Base-by-base conservation (phyloP, 1,284 basidiomycete species). In the Tylopilus orsonianus region DNA sequence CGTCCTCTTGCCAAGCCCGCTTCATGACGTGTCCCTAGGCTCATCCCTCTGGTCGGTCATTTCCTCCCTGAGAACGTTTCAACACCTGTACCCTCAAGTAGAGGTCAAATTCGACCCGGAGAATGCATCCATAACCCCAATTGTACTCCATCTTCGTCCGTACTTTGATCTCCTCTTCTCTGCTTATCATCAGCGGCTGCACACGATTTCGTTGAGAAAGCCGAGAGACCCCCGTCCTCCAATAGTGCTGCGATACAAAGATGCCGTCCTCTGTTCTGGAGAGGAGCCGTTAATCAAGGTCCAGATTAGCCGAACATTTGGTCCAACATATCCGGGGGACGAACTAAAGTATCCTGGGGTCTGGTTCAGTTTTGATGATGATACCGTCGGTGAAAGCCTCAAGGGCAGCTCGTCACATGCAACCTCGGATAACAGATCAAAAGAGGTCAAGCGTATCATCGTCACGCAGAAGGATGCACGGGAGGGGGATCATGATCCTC, bases 81-180 rank as follows among this genome's bases (percentile, higher is more conserved):
- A 80, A 44, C 78, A 86, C 56, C 66, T 75, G 41, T 93, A 89
- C 54, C 90, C 90, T 33, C 85, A 89, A 58, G 79, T 93, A 37
- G 88, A 93, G 54, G 72, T 94, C 57, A 90, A 90, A 64, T 93
- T 85, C 65, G 90, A 94, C 62, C 77, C 81, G 9, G 86, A 90
- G 56, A 70, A 80, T 40, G 75, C 82, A n/a, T 77, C 85, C 5
- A 80, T 75, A 4, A 85, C 87, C 1, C 87, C 90, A 2, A 75
- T 93, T 12, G 79, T 92, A 49, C 71, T 94, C 0, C 87, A 91
- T 58, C 69, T 92, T 22, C 81, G 85, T 24, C 87, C 87, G 0
- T 82, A 90, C 57, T 71, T 93, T 38, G 85, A 90, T 61, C 78
- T 93, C 16, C 74, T 91, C 33, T 93, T 93, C 69, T 87, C 87